These are phyloP conservation scores for Pleurotus pulmonarius DNA, from an alignment of 768 basidiomycete species.

Conservation along the genomic window DNA sequence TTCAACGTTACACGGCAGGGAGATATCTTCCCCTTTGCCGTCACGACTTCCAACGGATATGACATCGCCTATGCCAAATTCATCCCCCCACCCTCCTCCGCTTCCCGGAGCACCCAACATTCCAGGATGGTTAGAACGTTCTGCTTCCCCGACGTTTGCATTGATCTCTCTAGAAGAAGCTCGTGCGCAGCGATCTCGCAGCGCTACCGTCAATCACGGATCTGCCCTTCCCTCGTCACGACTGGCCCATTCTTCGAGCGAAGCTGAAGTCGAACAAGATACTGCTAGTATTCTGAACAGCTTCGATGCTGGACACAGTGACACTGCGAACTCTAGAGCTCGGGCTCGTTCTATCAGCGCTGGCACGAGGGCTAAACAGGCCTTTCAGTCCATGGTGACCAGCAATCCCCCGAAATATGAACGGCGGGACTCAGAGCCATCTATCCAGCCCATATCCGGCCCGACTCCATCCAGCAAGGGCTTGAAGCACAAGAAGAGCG, in stretches of 20 bases:
- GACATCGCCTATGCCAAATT: constrained; percentile 23
- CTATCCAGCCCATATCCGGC: constrained; percentile 6
- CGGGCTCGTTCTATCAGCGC: constrained; percentile 63
- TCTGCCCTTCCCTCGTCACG: constrained; percentile 21
- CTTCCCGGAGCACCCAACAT: constrained; percentile 24
- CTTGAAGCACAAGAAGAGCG: constrained; percentile 77
- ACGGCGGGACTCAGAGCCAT: constrained; percentile 37
- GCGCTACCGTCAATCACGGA: constrained; percentile 33
- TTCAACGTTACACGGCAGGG: constrained; percentile 41
- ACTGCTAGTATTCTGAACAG: constrained; percentile 17
- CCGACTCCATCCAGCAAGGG: constrained; percentile 33
- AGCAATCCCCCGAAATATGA: constrained; percentile 32
- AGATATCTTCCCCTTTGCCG: constrained; percentile 55
- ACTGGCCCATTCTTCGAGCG: constrained; percentile 20
- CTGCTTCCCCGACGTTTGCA: constrained; percentile 46
- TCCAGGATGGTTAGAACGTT: constrained; percentile 50
- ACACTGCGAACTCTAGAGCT: constrained; percentile 21
- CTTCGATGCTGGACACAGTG: constrained; percentile 19
- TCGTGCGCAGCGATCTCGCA: constrained; percentile 63
- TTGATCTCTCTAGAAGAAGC: constrained; percentile 80
- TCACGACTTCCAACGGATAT: constrained; percentile 26
- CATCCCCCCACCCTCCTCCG: constrained; percentile 13
- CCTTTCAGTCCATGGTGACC: constrained; percentile 39
- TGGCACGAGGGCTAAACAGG: constrained; percentile 48
- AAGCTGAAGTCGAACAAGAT: constrained; percentile 26